Evolutionary conservation across 345 rosid species (phyloP), one percentile per base, ranked within the genome.

Genomic region (Citrus sp.): DNA sequence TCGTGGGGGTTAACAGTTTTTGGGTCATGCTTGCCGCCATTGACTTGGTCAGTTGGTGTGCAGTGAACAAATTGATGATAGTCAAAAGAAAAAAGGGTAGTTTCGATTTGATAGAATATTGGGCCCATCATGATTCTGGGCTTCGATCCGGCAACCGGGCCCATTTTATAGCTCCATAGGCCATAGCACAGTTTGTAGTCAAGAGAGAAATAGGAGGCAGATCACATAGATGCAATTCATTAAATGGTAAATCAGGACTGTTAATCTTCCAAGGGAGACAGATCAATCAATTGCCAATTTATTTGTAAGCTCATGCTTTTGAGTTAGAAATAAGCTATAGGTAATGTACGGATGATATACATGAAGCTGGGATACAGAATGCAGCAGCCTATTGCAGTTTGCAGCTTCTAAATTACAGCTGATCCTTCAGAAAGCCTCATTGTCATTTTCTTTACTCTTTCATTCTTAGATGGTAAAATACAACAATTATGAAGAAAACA

Each of bases 41-140:
- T 75, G 78, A 64, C 70, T 64, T 64, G 71, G 78, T 64, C 78
- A 63, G 62, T 49, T 75, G 46, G 6, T n/a, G 10, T 32, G 40
- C 28, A 5, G 16, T 19, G 22, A 19, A 4, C 21, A 54, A 42
- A 54, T 8, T 49, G 22, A 38, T 38, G 4, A 22, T 7, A 2
- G 21, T 18, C 2, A 18, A 54, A 5, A 37, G 21, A 21, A 42
- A 40, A 21, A 7, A 46, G 1, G 3, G 13, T 22, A 9, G 42
- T 46, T 46, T 60, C 46, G 30, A 40, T 42, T 54, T 54, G 58
- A 5, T 13, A 54, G 6, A 18, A 54, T 18, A 54, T 5, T 18
- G 58, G n/a, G 22, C 58, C 22, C 58, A 8, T 54, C 7, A 18
- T 16, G 22, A 16, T 5, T 54, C 19, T 54, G 58, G 58, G 22